Evolutionary conservation across 441 rosid species (phyloP), one percentile per base, ranked within the genome.

Genomic region (Populus hybrid): DNA sequence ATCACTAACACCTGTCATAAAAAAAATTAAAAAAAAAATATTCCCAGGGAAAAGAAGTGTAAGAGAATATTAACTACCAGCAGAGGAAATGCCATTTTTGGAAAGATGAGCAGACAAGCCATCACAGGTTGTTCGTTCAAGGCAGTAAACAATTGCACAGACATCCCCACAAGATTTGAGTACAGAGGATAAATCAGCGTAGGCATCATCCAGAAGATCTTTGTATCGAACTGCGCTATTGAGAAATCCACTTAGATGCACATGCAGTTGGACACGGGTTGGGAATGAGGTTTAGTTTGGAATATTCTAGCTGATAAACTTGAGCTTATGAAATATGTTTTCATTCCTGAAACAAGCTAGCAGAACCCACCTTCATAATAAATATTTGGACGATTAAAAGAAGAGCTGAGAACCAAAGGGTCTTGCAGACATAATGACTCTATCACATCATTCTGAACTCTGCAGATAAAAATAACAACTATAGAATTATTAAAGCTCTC

Each of bases 341-440:
- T 6, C 45, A 28, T 65, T 35, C 31, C 36, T 64, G 33, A 72
- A 63, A 65, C 6, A 76, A 80, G 74, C 64, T 81, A 75, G 72
- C 56, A 72, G 73, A 63, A 73, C 80, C 68, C 81, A 90, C 98
- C 99, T 94, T 94, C 98, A 86, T 96, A 94, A 73, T 86, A 88
- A 76, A 96, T 87, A 87, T 96, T 96, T 77, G 96, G 92, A 74
- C 99, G 97, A 81, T 96, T 96, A 82, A 96, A 94, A 80, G 99
- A 94, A 77, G 94, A 94, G 84, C 85, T 90, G 76, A 96, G 90
- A 82, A 94, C 89, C 83, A 96, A 82, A 78, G 99, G 98, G 56
- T 83, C 86, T 78, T 82, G 88, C 92, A 96, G 83, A 82, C 89
- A 79, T 84, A 95, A 85, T 73, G 98, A 95, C 75, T 86, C 86